These are phyloP conservation scores for Batkoa obscura DNA, from an alignment of 371 early-diverging fungal species.

Conservation along the genomic window DNA sequence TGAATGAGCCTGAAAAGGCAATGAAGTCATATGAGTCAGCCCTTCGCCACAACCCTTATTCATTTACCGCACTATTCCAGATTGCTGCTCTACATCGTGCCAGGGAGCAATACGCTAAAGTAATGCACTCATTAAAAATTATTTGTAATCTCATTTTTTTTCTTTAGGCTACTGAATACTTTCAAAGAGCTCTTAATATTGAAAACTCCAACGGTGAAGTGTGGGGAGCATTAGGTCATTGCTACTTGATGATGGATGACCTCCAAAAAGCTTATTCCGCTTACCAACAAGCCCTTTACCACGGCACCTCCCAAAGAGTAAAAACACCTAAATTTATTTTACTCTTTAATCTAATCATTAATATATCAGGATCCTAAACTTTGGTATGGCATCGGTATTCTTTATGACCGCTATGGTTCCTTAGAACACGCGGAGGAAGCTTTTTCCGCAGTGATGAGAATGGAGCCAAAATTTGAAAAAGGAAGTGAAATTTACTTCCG, in stretches of 20 bases:
- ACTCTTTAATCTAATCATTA: background rate
- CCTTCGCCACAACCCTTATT: conserved; percentile 74
- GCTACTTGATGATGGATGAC: conserved; percentile 84
- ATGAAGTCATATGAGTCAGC: conserved; percentile 66
- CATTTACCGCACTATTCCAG: conserved; percentile 47
- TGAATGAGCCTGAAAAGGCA: conserved; percentile 45
- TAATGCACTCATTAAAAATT: conserved; percentile 8
- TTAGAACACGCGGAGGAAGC: conserved; percentile 95
- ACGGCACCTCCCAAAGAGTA: conserved; percentile 68
- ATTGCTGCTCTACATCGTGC: conserved; percentile 48
- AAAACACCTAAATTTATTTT: too few relatives aligned
- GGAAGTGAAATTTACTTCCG: conserved; percentile 94
- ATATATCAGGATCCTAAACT: conserved; percentile 69
- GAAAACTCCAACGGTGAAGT: conserved; percentile 71
- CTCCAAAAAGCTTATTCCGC: conserved; percentile 81
- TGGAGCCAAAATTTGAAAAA: conserved; percentile 84
- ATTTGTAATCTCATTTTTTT: too few relatives aligned
- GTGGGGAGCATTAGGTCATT: conserved; percentile 85
- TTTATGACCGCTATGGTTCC: conserved; percentile 92
- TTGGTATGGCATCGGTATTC: conserved; percentile 96
- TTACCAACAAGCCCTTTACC: conserved; percentile 84
- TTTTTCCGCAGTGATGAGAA: conserved; percentile 71
- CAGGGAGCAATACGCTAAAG: conserved; percentile 35
- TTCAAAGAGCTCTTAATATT: conserved; percentile 61
- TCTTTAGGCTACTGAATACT: conserved; percentile 62